A percentile compares a stretch with the other conserved stretches of the same genome.
These are phyloP conservation scores for Penicillium sp. DNA, from an alignment of 2,329 filamentous ascomycete genomes.

Conservation along the genomic window DNA sequence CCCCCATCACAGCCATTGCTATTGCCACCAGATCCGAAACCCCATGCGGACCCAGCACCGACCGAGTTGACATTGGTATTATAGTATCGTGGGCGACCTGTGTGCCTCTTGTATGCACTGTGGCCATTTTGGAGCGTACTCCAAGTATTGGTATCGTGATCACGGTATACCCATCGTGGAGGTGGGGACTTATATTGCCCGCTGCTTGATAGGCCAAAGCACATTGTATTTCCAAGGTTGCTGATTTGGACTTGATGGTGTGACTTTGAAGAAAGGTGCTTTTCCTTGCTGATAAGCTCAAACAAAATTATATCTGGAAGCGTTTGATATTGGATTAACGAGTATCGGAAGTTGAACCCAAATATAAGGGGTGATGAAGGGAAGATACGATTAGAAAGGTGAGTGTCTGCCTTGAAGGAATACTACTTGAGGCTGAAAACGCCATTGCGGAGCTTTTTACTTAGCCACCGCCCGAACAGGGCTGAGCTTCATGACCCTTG, in stretches of 20 bases:
- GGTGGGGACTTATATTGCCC: constrained; percentile 1
- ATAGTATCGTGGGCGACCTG: not conserved
- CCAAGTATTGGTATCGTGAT: not conserved
- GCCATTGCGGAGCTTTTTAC: not conserved
- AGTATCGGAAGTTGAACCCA: too few relatives aligned
- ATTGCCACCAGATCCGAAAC: not conserved
- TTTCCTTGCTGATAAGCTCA: too few relatives aligned
- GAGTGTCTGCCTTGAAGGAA: too few relatives aligned
- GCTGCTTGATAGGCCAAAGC: constrained; percentile 4
- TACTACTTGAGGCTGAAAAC: not conserved
- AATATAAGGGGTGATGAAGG: too few relatives aligned
- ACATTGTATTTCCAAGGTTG: constrained; percentile 1
- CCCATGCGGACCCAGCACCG: not conserved
- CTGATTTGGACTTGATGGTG: not conserved
- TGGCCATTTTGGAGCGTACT: not conserved
- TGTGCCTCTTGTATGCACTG: not conserved
- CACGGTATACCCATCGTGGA: not conserved
- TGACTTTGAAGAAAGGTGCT: not conserved
- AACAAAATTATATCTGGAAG: too few relatives aligned
- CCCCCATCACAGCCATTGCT: not conserved
- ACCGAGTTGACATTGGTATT: not conserved
- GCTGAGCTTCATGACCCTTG: not conserved
- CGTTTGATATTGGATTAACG: too few relatives aligned
- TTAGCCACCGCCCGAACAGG: not conserved
- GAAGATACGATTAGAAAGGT: too few relatives aligned